phyloP scores from a whole-genome alignment of 352 stramenopile genomes.

The Paralagenidium karlingii region DNA sequence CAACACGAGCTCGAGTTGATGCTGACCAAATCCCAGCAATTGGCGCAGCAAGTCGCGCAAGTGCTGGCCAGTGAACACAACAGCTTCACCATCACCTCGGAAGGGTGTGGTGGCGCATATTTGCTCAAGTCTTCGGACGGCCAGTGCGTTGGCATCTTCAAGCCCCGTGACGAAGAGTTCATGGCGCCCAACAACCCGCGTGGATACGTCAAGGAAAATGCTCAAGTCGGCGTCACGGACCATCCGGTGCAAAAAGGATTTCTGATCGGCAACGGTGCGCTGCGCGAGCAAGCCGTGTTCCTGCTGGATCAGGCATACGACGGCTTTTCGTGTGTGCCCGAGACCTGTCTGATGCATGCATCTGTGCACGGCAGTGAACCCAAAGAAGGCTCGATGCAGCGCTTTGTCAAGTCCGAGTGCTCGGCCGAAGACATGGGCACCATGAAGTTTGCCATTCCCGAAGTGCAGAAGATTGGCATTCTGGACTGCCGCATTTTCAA shows the following conservation, averaged over 20 bases:
- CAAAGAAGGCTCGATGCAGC: slow-evolving; percentile 81
- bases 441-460: slow-evolving; percentile 69
- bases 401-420: slow-evolving; percentile 66
- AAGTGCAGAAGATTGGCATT: slow-evolving; percentile 85
- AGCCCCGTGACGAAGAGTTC: slow-evolving; percentile 97
- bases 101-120: slow-evolving; percentile 74
- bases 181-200: slow-evolving; percentile 98
- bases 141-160: slow-evolving; percentile 85
- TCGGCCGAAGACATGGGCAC: slow-evolving; percentile 82
- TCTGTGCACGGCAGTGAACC: slow-evolving; percentile 28
- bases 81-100: slow-evolving; percentile 45
- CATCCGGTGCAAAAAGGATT: slow-evolving; percentile 81
- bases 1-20: no score
- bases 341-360: slow-evolving; percentile 65
- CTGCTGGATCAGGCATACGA: slow-evolving; percentile 66
- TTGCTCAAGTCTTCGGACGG: slow-evolving; percentile 16
- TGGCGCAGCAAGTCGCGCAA: no score
- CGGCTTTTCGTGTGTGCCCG: slow-evolving; percentile 72
- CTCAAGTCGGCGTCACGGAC: slow-evolving; percentile 62
- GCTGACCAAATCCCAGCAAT: no score
- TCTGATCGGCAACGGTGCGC: slow-evolving; percentile 68
- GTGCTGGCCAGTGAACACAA: neutral
- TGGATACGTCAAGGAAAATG: slow-evolving; percentile 83
- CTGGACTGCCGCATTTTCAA: slow-evolving; percentile 84
- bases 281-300: slow-evolving; percentile 76